Evolutionary conservation across 1,284 basidiomycete genomes (phyloP).

Genomic region (Stereum hirsutum): DNA sequence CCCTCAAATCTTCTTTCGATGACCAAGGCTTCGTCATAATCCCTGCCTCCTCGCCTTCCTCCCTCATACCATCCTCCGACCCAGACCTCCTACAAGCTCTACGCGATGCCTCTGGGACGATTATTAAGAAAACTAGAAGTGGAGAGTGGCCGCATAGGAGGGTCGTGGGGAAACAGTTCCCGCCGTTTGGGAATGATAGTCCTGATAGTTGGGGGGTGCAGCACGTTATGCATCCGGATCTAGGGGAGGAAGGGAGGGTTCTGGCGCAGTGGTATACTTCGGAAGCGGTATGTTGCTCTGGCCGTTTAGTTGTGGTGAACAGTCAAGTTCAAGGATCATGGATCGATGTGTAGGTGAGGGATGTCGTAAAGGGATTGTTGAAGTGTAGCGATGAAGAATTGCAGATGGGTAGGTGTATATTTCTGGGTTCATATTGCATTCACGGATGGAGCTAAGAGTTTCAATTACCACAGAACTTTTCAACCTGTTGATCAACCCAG

Average conservation of each 20-base stretch:
- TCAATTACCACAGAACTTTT: slow-evolving; percentile 48
- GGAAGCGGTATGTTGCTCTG: too few species aligned
- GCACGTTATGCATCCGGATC: slow-evolving; percentile 71
- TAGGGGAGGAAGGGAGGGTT: slow-evolving; percentile 43
- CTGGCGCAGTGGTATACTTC: slow-evolving; percentile 68
- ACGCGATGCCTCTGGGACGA: slow-evolving; percentile 41
- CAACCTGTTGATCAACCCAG: slow-evolving; percentile 64
- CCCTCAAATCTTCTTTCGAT: slow-evolving; percentile 32
- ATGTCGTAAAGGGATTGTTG: slow-evolving; percentile 41
- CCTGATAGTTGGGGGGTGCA: slow-evolving; percentile 77
- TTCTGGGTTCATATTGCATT: neutral
- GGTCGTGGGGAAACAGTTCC: slow-evolving; percentile 77
- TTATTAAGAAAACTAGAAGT: slow-evolving; percentile 45
- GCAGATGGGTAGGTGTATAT: slow-evolving; percentile 56
- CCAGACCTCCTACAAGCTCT: slow-evolving; percentile 33
- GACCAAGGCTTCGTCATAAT: slow-evolving; percentile 68
- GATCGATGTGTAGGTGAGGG: too few species aligned
- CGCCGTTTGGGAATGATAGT: slow-evolving; percentile 54
- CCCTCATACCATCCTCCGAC: slow-evolving; percentile 43
- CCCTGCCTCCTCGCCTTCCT: too few species aligned
- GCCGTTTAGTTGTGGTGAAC: too few species aligned
- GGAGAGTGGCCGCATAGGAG: slow-evolving; percentile 64
- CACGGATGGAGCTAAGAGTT: neutral
- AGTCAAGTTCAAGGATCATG: too few species aligned
- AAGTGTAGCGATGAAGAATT: slow-evolving; percentile 47